Evolutionary conservation across 805 yeast species (phyloP).

Genomic region (Kluyveromyces nonfermentans): DNA sequence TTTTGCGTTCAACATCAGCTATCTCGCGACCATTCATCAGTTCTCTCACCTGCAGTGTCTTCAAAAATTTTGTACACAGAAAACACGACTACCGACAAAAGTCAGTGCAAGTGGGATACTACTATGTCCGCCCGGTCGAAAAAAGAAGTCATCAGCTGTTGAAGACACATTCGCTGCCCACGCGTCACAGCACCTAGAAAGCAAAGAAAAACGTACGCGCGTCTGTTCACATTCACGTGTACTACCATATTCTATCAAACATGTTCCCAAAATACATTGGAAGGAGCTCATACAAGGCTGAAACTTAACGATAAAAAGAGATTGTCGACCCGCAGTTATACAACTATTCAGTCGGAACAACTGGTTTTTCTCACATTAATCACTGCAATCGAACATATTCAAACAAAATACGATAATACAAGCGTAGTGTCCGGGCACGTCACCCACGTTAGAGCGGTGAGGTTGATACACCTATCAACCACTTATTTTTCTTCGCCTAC

Average conservation of each 20-base stretch:
- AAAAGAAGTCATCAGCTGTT: constrained; percentile 27
- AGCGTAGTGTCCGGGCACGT: not conserved
- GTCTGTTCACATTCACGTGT: too few species aligned
- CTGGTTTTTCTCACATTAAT: constrained; percentile 21
- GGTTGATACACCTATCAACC: too few species aligned
- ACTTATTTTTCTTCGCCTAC: not conserved
- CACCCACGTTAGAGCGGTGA: too few species aligned
- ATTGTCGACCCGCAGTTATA: constrained; percentile 33
- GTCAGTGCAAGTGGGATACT: constrained; percentile 24
- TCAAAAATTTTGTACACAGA: constrained; percentile 32
- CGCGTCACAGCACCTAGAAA: not conserved
- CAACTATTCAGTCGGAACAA: constrained; percentile 36
- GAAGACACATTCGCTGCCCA: not conserved
- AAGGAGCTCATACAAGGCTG: constrained; percentile 39
- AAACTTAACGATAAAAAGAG: constrained; percentile 36
- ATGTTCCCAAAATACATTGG: not conserved
- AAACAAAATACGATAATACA: not conserved
- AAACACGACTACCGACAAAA: constrained; percentile 17
- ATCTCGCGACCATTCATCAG: constrained; percentile 35
- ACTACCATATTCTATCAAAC: not conserved
- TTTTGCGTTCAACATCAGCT: constrained; percentile 21
- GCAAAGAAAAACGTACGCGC: not conserved
- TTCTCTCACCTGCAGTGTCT: constrained; percentile 27
- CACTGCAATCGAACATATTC: constrained; percentile 2
- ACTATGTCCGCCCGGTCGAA: constrained; percentile 44